phyloP scores from a whole-genome alignment of 257 asterid genomes.

The Anisodus tanguticus region DNA sequence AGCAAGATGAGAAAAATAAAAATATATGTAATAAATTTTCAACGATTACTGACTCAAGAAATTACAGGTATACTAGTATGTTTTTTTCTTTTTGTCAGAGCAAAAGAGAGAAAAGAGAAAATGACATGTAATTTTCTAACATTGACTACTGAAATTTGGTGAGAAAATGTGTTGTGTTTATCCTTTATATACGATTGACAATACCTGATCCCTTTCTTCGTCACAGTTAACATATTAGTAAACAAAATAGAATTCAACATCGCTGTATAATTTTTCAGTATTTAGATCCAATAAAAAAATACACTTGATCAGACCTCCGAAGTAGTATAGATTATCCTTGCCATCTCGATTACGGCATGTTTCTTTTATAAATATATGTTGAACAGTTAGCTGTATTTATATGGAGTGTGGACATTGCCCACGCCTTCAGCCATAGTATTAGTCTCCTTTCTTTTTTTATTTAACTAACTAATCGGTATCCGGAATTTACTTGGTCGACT shows the following conservation, averaged over 20 bases:
- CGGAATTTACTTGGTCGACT: background rate
- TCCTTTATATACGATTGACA: background rate
- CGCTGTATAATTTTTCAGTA: background rate
- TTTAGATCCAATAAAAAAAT: constrained; percentile 3
- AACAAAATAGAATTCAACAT: background rate
- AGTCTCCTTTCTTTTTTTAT: background rate
- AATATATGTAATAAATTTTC: no score
- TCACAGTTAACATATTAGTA: background rate
- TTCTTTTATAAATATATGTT: background rate
- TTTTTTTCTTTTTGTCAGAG: background rate
- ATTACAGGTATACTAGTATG: background rate
- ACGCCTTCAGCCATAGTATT: background rate
- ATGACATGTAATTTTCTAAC: background rate
- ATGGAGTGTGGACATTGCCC: background rate
- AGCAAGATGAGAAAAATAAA: background rate
- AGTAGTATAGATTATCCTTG: background rate
- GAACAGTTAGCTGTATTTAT: background rate
- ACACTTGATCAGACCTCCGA: background rate
- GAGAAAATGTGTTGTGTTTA: background rate
- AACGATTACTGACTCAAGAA: background rate
- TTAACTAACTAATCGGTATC: no score
- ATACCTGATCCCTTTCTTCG: background rate
- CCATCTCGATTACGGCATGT: background rate
- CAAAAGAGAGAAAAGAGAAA: background rate
- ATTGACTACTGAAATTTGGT: background rate